Evolutionary conservation across 345 rosid species (phyloP), one percentile per base, ranked within the genome.

Genomic region (Syzygium oleosum): DNA sequence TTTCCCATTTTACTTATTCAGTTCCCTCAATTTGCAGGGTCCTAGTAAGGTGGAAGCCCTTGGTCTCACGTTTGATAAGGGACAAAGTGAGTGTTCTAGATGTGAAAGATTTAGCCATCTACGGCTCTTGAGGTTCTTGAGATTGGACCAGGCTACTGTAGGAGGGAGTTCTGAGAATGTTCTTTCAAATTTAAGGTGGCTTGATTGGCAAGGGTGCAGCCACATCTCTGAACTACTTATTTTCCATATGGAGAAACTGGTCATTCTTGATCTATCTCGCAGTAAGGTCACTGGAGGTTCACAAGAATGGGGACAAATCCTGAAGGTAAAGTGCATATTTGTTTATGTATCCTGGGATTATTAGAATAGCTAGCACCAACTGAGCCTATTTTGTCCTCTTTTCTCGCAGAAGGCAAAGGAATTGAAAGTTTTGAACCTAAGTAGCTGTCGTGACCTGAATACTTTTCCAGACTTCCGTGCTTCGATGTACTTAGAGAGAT

Each of bases 91-190:
- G 15, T 7, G 23, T 19, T 2, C 15, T 0, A 6, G 23, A 5
- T 0, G 9, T 6, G 56, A 53, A 53, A 0, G 0, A 17, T 17
- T 53, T 17, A 0, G 56, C 56, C 22, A 6, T 6, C 9, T 53
- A 17, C 0, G 0, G 9, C 0, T 0, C 0, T 53, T 53, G 23
- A 53, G 56, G 3, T 53, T 12, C 16, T 14, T 52, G 65, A 12
- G n/a, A n/a, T n/a, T n/a, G n/a, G n/a, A n/a, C n/a, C n/a, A n/a
- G n/a, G n/a, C n/a, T n/a, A n/a, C n/a, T n/a, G n/a, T n/a, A n/a
- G n/a, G n/a, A n/a, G n/a, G n/a, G n/a, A n/a, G n/a, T n/a, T n/a
- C n/a, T n/a, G 14, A 59, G 38, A 34, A 34, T 34, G 38, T 34
- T 34, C 38, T 34, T 34, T 34, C 38, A 34, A 34, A 34, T 34